Base-by-base conservation (phyloP, 148 eudicot genomes). In the Polygonum maritimum region DNA sequence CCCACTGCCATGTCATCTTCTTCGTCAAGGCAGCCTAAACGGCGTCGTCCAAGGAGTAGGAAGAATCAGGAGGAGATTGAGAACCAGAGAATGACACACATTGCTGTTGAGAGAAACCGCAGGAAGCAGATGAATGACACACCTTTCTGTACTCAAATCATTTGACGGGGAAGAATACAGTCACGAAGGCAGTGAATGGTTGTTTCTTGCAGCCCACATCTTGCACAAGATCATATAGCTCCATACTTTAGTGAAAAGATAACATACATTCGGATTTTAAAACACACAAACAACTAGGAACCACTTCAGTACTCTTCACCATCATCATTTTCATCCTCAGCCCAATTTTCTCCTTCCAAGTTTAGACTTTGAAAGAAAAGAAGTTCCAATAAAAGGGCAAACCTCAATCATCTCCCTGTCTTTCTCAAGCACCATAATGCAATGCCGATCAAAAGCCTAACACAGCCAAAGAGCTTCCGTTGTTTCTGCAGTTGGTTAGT, bases 331-430 rank as follows among this genome's bases (percentile, higher is more conserved):
- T 87, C 88, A 74, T 83, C 90, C 63, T 87, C 90, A 1, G 80
- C 85, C 31, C 55, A 49, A 5, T 49, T 49, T 49, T 49, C 55
- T 3, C 14, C 13, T 16, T 10, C 6, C 7, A 26, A 6, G 2
- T 58, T 21, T 7, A 58, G 6, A 58, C 36, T 58, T 58, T 9
- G 65, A 58, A 22, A 36, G 48, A 70, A 18, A 44, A 60, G 33
- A 31, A 57, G 35, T 57, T 54, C 39, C 57, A 21, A 19, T 58
- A 57, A 65, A 74, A 69, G 88, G 18, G 63, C 63, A 48, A 52
- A 92, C 94, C 94, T 92, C 97, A 36, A 92, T 88, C 97, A 88
- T 90, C 79, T 92, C 97, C 77, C 88, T 83, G 65, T 90, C 97
- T 79, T 89, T 89, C 79, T 89, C 93, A 58, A 92, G 87, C 51